phyloP scores from a whole-genome alignment of 148 eudicot genomes.

The Persicaria tinctoria region DNA sequence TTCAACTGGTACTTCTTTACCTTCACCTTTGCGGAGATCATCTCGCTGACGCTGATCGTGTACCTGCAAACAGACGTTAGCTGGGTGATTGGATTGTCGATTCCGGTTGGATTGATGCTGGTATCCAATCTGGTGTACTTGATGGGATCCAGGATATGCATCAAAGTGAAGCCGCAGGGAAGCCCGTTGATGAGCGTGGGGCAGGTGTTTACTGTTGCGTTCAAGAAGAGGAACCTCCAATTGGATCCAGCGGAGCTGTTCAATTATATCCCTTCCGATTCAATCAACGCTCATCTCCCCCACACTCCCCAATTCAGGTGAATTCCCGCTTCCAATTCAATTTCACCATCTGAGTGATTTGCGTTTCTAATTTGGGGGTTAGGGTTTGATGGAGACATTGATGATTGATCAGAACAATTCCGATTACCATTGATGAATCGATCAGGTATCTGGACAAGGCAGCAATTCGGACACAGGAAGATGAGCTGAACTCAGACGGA shows the following conservation, averaged over 20 bases:
- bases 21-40: constrained; percentile 69
- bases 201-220: constrained; percentile 57
- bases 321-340: too few species aligned
- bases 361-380: too few species aligned
- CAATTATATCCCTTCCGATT: constrained; percentile 36
- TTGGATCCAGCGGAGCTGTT: constrained; percentile 28
- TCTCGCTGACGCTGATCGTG: constrained; percentile 60
- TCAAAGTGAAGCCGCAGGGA: constrained; percentile 69
- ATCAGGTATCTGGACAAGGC: constrained; percentile 56
- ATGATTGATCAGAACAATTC: too few species aligned
- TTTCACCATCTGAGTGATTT: too few species aligned
- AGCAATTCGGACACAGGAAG: constrained; percentile 31
- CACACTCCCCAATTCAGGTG: constrained; percentile 84
- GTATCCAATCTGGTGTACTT: constrained; percentile 43
- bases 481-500: constrained; percentile 44
- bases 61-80: constrained; percentile 69
- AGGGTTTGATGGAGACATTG: too few species aligned
- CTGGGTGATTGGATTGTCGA: constrained; percentile 73
- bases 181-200: constrained; percentile 52
- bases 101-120: constrained; percentile 64
- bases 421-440: too few species aligned
- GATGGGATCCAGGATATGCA: constrained; percentile 58
- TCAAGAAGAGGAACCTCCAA: constrained; percentile 44
- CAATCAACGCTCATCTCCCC: constrained; percentile 55
- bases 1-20: constrained; percentile 41